phyloP scores from a whole-genome alignment of 805 yeast genomes.

The Candida tammaniensis region DNA sequence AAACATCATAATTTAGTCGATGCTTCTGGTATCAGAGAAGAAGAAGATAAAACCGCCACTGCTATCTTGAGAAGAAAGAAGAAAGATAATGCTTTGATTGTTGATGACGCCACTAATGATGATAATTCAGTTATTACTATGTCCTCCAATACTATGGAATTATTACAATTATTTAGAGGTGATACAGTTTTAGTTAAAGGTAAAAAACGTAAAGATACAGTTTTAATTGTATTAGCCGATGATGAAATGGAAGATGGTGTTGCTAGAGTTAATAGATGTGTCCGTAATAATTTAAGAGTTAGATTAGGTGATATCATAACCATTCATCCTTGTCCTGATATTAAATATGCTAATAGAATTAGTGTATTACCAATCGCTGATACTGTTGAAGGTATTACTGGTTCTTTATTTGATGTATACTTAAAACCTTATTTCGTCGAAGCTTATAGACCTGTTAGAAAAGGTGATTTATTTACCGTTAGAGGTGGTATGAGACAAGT shows the following conservation, averaged over 20 bases:
- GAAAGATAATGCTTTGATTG: slow-evolving; percentile 92
- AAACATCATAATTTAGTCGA: slow-evolving; percentile 37
- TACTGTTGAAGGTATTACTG: slow-evolving; percentile 96
- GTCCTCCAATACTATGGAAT: slow-evolving; percentile 93
- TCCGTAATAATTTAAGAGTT: slow-evolving; percentile 90
- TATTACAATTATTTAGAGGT: slow-evolving; percentile 92
- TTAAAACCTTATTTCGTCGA: slow-evolving; percentile 98
- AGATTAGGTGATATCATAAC: slow-evolving; percentile 91
- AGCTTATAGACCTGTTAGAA: slow-evolving; percentile 97
- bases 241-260: slow-evolving; percentile 96
- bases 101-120: slow-evolving; percentile 95
- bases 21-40: slow-evolving; percentile 63
- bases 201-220: slow-evolving; percentile 97
- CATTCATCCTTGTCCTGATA: slow-evolving; percentile 95
- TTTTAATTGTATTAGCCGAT: slow-evolving; percentile 90
- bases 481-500: slow-evolving; percentile 99
- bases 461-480: slow-evolving; percentile 93
- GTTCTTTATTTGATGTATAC: slow-evolving; percentile 92
- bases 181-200: slow-evolving; percentile 97
- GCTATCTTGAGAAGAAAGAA: slow-evolving; percentile 96
- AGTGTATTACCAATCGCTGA: slow-evolving; percentile 96
- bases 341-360: slow-evolving; percentile 93
- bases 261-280: slow-evolving; percentile 91
- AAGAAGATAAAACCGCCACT: slow-evolving; percentile 81
- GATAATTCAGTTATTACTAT: slow-evolving; percentile 96